Evolutionary conservation across 2,329 filamentous ascomycete species (phyloP).

Genomic region (Xylaria digitata): DNA sequence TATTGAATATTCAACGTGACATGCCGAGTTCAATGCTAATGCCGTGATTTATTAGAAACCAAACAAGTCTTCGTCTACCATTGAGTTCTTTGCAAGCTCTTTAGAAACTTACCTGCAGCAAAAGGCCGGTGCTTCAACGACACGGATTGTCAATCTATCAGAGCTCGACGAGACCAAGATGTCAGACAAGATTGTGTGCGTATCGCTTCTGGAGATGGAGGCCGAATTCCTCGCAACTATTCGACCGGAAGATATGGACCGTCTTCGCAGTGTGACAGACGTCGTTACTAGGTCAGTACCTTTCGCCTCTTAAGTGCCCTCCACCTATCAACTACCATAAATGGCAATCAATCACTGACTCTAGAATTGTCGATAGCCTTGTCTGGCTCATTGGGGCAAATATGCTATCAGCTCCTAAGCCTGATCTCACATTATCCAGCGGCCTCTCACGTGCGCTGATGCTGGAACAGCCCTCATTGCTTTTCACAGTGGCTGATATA

Average conservation of each 20-base stretch:
- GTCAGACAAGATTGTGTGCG: background rate
- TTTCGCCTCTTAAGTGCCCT: background rate
- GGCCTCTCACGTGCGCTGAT: constrained; percentile 37
- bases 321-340: background rate
- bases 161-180: background rate
- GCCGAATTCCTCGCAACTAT: constrained; percentile 31
- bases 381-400: constrained; percentile 34
- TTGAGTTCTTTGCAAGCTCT: constrained; percentile 1
- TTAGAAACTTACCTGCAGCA: constrained; percentile 10
- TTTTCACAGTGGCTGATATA: constrained; percentile 30
- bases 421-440: constrained; percentile 30
- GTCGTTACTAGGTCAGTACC: constrained; percentile 2
- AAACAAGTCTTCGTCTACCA: background rate
- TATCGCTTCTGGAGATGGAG: constrained; percentile 34
- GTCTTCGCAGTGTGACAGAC: constrained; percentile 32
- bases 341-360: background rate
- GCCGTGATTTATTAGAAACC: background rate
- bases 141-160: background rate
- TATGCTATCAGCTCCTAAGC: constrained; percentile 26
- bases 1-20: background rate
- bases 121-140: background rate
- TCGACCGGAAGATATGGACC: constrained; percentile 15
- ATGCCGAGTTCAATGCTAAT: background rate
- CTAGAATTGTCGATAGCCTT: background rate
- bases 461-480: constrained; percentile 35